A percentile compares a stretch with the other conserved stretches of the same genome.
These are phyloP conservation scores for Metschnikowia colocasiae DNA, from an alignment of 805 yeast species.

Conservation along the genomic window DNA sequence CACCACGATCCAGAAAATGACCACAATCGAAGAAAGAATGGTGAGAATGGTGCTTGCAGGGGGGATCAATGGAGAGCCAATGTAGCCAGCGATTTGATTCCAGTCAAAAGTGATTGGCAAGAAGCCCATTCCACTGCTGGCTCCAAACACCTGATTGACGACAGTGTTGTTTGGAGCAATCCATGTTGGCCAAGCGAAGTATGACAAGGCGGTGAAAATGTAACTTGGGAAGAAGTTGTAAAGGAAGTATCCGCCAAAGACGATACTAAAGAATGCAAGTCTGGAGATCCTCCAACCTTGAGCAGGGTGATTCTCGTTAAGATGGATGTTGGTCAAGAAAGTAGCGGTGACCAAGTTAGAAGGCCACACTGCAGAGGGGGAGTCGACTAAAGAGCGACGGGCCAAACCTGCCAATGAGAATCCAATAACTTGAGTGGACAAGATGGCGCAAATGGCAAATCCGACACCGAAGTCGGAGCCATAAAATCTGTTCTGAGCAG, in stretches of 20 bases:
- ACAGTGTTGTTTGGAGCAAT: slow-evolving; percentile 55
- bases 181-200: slow-evolving; percentile 67
- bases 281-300: slow-evolving; percentile 54
- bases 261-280: slow-evolving; percentile 18
- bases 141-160: slow-evolving; percentile 66
- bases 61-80: slow-evolving; percentile 63
- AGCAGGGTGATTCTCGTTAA: slow-evolving; percentile 48
- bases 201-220: slow-evolving; percentile 54
- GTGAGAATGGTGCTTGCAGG: slow-evolving; percentile 53
- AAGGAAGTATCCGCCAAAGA: slow-evolving; percentile 9
- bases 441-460: slow-evolving; percentile 47
- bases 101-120: slow-evolving; percentile 69
- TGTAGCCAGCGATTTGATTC: slow-evolving; percentile 54
- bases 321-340: slow-evolving; percentile 50
- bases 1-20: slow-evolving; percentile 46
- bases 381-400: slow-evolving; percentile 56
- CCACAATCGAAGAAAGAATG: slow-evolving; percentile 30
- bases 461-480: slow-evolving; percentile 47
- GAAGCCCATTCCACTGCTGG: slow-evolving; percentile 57
- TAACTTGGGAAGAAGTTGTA: slow-evolving; percentile 28
- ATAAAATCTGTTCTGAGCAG: slow-evolving; percentile 50
- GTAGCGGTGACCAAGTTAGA: slow-evolving; percentile 57
- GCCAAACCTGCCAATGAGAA: slow-evolving; percentile 64
- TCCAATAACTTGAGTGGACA: slow-evolving; percentile 63
- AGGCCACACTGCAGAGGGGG: slow-evolving; percentile 73